Percentiles rank a stretch among this genome's conserved stretches.
Conservation (phyloP, 176 grass and related monocot species). For the Aegilops bicornis region DNA sequence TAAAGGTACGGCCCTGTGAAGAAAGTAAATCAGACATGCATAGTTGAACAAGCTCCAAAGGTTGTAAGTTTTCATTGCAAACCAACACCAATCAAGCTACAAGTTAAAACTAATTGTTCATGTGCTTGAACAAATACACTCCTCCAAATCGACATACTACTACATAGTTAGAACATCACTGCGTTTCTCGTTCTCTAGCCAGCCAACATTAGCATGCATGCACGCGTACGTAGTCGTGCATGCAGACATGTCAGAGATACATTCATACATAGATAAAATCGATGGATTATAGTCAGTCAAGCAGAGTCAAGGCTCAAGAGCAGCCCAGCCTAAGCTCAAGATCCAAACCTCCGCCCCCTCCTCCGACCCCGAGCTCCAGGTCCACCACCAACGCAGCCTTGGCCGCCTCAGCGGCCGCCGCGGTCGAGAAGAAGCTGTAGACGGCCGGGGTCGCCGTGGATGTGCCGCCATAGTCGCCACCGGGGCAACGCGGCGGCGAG, state of each 20-base stretch:
- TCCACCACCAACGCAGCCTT: slow-evolving; percentile 19
- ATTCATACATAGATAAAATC: too few species aligned
- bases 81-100: too few species aligned
- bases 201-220: background rate
- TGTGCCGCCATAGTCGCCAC: background rate
- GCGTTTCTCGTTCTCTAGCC: background rate
- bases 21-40: too few species aligned
- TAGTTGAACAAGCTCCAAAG: too few species aligned
- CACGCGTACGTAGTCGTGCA: background rate
- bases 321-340: slow-evolving; percentile 56
- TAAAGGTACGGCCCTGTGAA: too few species aligned
- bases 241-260: background rate
- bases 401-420: background rate
- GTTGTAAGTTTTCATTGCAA: too few species aligned
- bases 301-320: background rate
- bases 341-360: slow-evolving; percentile 25
- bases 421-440: slow-evolving; percentile 42
- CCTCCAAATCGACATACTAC: background rate
- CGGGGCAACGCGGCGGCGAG: background rate
- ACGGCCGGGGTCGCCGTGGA: background rate
- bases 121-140: background rate
- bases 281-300: too few species aligned
- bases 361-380: slow-evolving; percentile 23
- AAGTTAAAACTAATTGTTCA: background rate
- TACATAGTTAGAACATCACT: background rate